Percentiles rank a stretch among this genome's conserved stretches.
Conservation (phyloP, 805 yeast species). For the Metschnikowia picachoensis region DNA sequence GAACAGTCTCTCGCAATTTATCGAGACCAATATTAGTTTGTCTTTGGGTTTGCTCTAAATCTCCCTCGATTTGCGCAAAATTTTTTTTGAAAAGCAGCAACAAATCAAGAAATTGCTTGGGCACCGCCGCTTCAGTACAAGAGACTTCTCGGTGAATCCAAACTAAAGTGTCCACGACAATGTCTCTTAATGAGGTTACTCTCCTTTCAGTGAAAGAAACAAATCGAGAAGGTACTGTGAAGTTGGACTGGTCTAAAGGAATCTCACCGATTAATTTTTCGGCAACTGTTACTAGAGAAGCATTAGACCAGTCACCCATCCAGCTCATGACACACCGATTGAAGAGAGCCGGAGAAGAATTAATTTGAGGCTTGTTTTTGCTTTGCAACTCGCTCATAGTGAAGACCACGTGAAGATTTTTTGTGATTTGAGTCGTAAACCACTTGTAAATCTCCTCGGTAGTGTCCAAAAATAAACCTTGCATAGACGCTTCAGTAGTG, state of each 20-base stretch:
- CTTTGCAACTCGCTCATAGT: conserved; percentile 51
- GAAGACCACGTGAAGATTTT: conserved; percentile 78
- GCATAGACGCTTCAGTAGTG: conserved; percentile 50
- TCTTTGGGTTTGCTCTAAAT: conserved; percentile 61
- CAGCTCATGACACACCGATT: conserved; percentile 85
- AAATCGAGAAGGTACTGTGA: conserved; percentile 28
- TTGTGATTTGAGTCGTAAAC: conserved; percentile 66
- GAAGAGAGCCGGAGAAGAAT: conserved; percentile 82
- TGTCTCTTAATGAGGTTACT: conserved; percentile 35
- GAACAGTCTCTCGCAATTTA: conserved; percentile 69
- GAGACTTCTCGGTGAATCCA: conserved; percentile 38
- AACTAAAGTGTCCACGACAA: conserved; percentile 45
- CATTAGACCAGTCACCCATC: conserved; percentile 79
- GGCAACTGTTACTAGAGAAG: conserved; percentile 51
- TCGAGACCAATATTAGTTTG: conserved; percentile 74
- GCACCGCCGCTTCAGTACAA: conserved; percentile 29
- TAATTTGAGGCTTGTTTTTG: conserved; percentile 40
- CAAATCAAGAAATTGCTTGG: conserved; percentile 55
- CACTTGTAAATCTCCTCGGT: conserved; percentile 68
- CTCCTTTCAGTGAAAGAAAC: conserved; percentile 11
- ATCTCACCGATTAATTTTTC: conserved; percentile 34
- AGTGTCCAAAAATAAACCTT: conserved; percentile 62
- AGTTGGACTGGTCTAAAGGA: conserved; percentile 52
- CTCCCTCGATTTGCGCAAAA: conserved; percentile 41
- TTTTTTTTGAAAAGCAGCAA: conserved; percentile 41